Base-by-base conservation (phyloP, 306 rosid genomes). In the Cajanus cajan region DNA sequence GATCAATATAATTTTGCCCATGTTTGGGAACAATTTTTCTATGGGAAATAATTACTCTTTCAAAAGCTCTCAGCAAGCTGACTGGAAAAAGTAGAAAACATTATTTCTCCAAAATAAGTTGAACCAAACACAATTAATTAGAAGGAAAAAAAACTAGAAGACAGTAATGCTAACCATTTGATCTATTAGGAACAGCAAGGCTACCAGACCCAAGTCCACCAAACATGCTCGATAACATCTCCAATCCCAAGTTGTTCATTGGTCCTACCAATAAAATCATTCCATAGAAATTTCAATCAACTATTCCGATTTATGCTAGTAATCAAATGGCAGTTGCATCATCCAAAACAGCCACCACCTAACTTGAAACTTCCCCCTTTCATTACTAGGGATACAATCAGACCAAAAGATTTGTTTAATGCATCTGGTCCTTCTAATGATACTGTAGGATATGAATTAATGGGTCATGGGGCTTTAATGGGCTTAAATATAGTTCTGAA, bases 181-280 rank as follows among this genome's bases (percentile, higher is more conserved):
- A 84, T 86, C 89, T 86, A 84, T 82, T 89, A 28, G 93, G 92
- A 83, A 69, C 90, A 63, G 92, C 92, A 44, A 87, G 76, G 87
- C 90, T 89, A 59, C 98, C 96, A 80, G 96, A 82, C 63, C 98
- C 93, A 67, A 93, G 96, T 61, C 92, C 98, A 71, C 98, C 98
- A 83, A 93, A 93, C 96, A 93, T 88, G 81, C 89, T 88, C 67
- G 91, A 89, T 85, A 91, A 81, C 88, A 82, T 84, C 76, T 93
- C 96, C 88, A 91, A 65, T 64, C 97, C 94, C 55, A 28, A 1
- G 82, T 84, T 91, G 85, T 91, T 83, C 45, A 74, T 41, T 21
- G 90, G 24, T 73, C 92, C 94, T 82, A 85, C 69, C 74, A 80
- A 33, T 19, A 74, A 61, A 39, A 61, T 44, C 70, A 41, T 72